Evolutionary conservation across 2,329 filamentous ascomycete species (phyloP), one percentile per base, ranked within the genome.

Genomic region (Xylaria digitata): DNA sequence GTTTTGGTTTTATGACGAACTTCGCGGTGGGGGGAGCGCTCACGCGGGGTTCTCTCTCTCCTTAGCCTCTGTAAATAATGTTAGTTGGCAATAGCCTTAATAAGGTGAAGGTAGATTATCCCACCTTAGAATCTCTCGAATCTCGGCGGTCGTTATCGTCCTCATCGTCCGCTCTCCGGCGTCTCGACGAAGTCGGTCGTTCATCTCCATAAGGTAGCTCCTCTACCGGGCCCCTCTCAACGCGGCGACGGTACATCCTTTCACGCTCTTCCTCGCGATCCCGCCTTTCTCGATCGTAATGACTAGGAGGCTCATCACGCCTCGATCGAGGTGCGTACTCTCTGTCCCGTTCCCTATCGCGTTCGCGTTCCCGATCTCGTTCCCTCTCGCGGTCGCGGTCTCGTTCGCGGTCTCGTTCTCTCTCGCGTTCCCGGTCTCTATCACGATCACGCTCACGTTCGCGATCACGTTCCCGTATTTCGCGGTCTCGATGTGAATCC

Each of bases 191-290:
- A 80, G 87, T 78, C 81, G 91, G 81, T 73, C 86, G 82, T 79
- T 91, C 83, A 78, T 95, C 93, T 68, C 95, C 94, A 78, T 97
- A 97, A 75, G 96, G 94, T 66, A 98, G 86, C 78, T 97, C 94
- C 75, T 96, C 94, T 68, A 93, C 89, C 73, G 90, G 90, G 73
- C 91, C 90, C 73, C 91, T 81, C 49, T 80, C 79, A 67, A 82
- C 78, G 65, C 93, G 93, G 73, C 94, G 92, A 65, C 93, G 90
- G 79, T 97, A 97, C 59, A 91, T 85, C 66, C 93, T 89, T 80
- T 98, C 96, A 62, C 95, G 89, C 78, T 97, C 94, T 72, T 94
- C 92, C 77, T 98, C 95, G 56, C 94, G 89, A 71, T 96, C 93
- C 68, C 94, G 88, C 61, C 94, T 87, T 80, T 97, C 95, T 61